A percentile compares a stretch with the other conserved stretches of the same genome.
phyloP scores from a whole-genome alignment of 257 asterid genomes.

The Lycium ferocissimum region DNA sequence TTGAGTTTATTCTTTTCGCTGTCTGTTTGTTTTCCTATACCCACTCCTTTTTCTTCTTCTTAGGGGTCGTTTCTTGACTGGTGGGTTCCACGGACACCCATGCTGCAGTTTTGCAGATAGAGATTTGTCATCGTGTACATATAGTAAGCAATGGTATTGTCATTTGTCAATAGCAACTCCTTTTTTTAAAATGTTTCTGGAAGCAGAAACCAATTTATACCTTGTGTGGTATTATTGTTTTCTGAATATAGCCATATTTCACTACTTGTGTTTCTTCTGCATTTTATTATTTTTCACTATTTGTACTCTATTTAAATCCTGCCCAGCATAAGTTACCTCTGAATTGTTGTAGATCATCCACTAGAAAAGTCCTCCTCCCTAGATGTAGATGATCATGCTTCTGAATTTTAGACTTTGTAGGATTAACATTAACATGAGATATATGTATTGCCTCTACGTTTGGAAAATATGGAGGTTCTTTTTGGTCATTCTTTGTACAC shows the following conservation, averaged over 20 bases:
- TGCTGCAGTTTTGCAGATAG: background rate
- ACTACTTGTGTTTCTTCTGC: background rate
- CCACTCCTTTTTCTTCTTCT: background rate
- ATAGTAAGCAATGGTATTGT: slow-evolving; percentile 22
- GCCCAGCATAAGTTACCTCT: background rate
- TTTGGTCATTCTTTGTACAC: slow-evolving; percentile 6
- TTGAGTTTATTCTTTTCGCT: slow-evolving; percentile 9
- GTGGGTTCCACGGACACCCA: background rate
- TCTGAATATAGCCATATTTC: background rate
- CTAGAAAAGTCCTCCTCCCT: slow-evolving; percentile 4
- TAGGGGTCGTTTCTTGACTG: slow-evolving; percentile 14
- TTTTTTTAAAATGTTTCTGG: background rate
- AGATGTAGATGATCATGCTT: background rate
- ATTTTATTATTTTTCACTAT: background rate
- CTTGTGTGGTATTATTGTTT: slow-evolving; percentile 1
- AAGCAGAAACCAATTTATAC: slow-evolving; percentile 21
- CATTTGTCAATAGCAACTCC: background rate
- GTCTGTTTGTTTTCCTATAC: background rate
- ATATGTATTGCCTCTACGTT: slow-evolving; percentile 3
- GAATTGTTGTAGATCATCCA: background rate
- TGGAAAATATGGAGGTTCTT: background rate
- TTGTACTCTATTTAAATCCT: slow-evolving; percentile 6
- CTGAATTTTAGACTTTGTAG: background rate
- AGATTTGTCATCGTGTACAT: background rate
- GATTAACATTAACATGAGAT: background rate